These are phyloP conservation scores for Phytophthora pisi DNA, from an alignment of 352 stramenopile genomes.

Conservation along the genomic window DNA sequence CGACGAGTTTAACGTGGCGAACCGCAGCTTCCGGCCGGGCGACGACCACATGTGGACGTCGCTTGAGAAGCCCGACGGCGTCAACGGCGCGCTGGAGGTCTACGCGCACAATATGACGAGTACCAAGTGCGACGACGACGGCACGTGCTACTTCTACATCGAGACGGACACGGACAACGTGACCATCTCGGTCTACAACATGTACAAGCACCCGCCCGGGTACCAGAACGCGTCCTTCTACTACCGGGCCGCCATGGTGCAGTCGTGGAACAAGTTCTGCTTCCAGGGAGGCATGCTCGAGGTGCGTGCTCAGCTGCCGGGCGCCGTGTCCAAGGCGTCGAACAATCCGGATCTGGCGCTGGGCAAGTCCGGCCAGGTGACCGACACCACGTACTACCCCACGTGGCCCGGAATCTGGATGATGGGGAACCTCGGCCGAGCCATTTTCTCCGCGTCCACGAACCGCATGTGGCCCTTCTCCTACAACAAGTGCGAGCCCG, in stretches of 20 bases:
- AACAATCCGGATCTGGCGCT: slow-evolving; percentile 51
- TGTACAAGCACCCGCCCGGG: slow-evolving; percentile 50
- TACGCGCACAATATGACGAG: slow-evolving; percentile 88
- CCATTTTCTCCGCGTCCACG: slow-evolving; percentile 94
- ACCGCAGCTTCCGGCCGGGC: slow-evolving; percentile 90
- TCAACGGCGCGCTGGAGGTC: slow-evolving; percentile 89
- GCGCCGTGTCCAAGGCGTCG: slow-evolving; percentile 56
- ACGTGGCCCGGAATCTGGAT: slow-evolving; percentile 94
- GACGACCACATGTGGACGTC: slow-evolving; percentile 95
- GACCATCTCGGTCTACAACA: slow-evolving; percentile 61
- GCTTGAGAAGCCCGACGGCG: slow-evolving; percentile 94
- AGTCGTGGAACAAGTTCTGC: slow-evolving; percentile 95
- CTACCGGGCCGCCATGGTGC: slow-evolving; percentile 85
- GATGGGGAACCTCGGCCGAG: slow-evolving; percentile 95
- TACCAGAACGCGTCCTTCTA: slow-evolving; percentile 59
- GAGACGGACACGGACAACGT: slow-evolving; percentile 41
- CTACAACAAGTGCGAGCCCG: slow-evolving; percentile 91
- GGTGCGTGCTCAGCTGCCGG: slow-evolving; percentile 89
- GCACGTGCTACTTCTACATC: slow-evolving; percentile 59
- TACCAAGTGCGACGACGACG: slow-evolving; percentile 51
- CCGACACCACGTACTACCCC: slow-evolving; percentile 66
- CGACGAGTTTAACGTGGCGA: slow-evolving; percentile 94
- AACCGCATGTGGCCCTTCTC: slow-evolving; percentile 97
- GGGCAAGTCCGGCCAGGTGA: slow-evolving; percentile 64
- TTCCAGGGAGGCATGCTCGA: slow-evolving; percentile 94